Evolutionary conservation across 1,139 yeast genomes (phyloP).

Genomic region (Diutina siamensis): DNA sequence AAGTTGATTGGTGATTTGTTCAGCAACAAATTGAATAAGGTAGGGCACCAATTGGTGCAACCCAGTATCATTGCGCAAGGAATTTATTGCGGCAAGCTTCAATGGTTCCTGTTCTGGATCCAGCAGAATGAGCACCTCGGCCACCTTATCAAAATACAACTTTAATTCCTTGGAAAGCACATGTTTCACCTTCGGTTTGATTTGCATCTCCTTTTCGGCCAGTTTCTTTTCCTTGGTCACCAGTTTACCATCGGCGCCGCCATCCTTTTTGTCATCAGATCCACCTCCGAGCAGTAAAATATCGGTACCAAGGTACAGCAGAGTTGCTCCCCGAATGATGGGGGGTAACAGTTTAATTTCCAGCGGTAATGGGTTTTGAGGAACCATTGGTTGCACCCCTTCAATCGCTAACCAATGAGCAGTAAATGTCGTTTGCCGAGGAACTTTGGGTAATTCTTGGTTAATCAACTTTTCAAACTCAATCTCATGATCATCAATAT

Average conservation of each 20-base stretch:
- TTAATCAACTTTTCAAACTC: conserved; percentile 91
- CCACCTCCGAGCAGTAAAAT: conserved; percentile 3
- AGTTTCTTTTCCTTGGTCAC: conserved; percentile 15
- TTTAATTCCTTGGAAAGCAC: conserved; percentile 90
- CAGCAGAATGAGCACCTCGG: conserved; percentile 60
- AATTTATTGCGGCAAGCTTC: conserved; percentile 70
- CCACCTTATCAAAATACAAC: conserved; percentile 83
- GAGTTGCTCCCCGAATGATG: conserved; percentile 58
- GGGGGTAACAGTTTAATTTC: conserved; percentile 62
- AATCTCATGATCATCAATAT: conserved; percentile 80
- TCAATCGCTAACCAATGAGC: conserved; percentile 99
- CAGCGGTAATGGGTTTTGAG: conserved; percentile 84
- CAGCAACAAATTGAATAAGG: conserved; percentile 91
- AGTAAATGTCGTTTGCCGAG: conserved; percentile 82
- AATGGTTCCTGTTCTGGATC: conserved; percentile 48
- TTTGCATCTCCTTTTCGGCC: conserved; percentile 53
- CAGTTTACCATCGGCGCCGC: conserved; percentile 12
- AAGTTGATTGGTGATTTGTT: conserved; percentile 83
- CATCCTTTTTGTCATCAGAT: conserved; percentile 12
- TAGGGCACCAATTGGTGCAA: conserved; percentile 94
- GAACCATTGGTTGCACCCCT: conserved; percentile 96
- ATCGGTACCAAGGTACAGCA: conserved; percentile 24
- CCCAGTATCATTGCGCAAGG: conserved; percentile 87
- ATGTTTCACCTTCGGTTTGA: conserved; percentile 93
- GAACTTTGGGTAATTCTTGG: conserved; percentile 91